phyloP scores from a whole-genome alignment of 2,329 filamentous ascomycete genomes.

The Gaeumannomyces tritici region DNA sequence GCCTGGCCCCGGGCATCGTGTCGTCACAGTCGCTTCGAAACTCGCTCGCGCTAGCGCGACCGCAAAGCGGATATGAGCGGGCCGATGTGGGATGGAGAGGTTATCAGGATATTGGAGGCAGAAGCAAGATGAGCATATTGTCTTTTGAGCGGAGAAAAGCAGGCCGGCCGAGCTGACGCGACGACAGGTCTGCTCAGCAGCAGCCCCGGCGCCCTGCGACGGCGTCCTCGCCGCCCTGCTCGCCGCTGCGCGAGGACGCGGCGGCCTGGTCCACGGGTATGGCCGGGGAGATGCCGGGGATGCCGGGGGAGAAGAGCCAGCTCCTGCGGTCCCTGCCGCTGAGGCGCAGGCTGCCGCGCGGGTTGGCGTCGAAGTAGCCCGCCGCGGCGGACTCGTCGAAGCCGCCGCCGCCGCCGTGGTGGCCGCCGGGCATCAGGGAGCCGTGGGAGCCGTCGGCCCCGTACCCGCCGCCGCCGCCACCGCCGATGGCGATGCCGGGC shows the following conservation, averaged over 20 bases:
- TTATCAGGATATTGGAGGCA: too few species aligned
- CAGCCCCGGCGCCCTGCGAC: conserved; percentile 1
- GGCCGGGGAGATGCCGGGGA: conserved; percentile 31
- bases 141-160: neutral
- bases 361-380: conserved; percentile 41
- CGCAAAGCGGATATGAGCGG: too few species aligned
- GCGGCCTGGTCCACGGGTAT: conserved; percentile 36
- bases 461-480: conserved; percentile 12
- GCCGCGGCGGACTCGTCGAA: conserved; percentile 9
- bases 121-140: neutral
- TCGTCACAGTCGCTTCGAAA: neutral
- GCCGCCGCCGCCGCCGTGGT: neutral
- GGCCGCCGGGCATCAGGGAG: conserved; percentile 1
- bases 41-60: neutral
- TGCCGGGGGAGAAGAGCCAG: conserved; percentile 47
- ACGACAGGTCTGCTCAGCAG: conserved; percentile 6
- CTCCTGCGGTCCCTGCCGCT: conserved; percentile 48
- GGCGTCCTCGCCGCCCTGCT: conserved; percentile 3
- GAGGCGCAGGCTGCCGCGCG: conserved; percentile 44
- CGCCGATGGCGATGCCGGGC: conserved; percentile 36
- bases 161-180: too few species aligned
- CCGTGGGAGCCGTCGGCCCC: conserved; percentile 8
- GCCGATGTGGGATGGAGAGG: too few species aligned
- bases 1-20: neutral
- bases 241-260: conserved; percentile 5